Evolutionary conservation across 2,329 filamentous ascomycete species (phyloP).

Genomic region (Sarocladium brachiariae): DNA sequence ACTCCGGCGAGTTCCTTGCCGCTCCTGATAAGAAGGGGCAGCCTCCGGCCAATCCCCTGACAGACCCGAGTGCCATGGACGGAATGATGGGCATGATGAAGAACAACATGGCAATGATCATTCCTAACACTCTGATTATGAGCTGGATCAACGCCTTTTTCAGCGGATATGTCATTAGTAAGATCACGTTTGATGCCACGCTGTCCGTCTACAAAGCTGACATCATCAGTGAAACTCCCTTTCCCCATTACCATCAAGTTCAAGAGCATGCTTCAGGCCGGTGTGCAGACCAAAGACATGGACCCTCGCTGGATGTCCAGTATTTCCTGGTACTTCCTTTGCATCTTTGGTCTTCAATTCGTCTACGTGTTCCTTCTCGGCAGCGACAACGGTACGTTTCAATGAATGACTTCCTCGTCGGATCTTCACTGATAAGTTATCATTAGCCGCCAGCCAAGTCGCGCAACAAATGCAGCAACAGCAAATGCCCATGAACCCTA

Average conservation of each 20-base stretch:
- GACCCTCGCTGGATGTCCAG: slow-evolving; percentile 98
- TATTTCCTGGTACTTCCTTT: slow-evolving; percentile 98
- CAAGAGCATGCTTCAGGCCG: slow-evolving; percentile 98
- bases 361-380: slow-evolving; percentile 97
- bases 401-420: not conserved
- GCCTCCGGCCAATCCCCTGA: slow-evolving; percentile 87
- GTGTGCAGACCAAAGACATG: slow-evolving; percentile 90
- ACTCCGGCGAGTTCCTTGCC: slow-evolving; percentile 82
- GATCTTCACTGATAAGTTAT: slow-evolving; percentile 13
- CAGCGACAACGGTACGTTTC: slow-evolving; percentile 78
- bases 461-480: slow-evolving; percentile 78
- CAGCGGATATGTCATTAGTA: slow-evolving; percentile 94
- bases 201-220: slow-evolving; percentile 14
- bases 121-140: slow-evolving; percentile 98
- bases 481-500: slow-evolving; percentile 35
- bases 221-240: slow-evolving; percentile 74
- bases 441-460: slow-evolving; percentile 79
- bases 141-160: slow-evolving; percentile 99
- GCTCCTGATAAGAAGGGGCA: slow-evolving; percentile 81
- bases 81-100: slow-evolving; percentile 99
- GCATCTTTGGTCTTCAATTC: slow-evolving; percentile 90
- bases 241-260: slow-evolving; percentile 98
- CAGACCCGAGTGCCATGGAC: slow-evolving; percentile 93
- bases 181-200: slow-evolving; percentile 10
- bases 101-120: slow-evolving; percentile 99